These are phyloP conservation scores for Hyaloscypha variabilis DNA, from an alignment of 495 filamentous ascomycete species.

Conservation along the genomic window DNA sequence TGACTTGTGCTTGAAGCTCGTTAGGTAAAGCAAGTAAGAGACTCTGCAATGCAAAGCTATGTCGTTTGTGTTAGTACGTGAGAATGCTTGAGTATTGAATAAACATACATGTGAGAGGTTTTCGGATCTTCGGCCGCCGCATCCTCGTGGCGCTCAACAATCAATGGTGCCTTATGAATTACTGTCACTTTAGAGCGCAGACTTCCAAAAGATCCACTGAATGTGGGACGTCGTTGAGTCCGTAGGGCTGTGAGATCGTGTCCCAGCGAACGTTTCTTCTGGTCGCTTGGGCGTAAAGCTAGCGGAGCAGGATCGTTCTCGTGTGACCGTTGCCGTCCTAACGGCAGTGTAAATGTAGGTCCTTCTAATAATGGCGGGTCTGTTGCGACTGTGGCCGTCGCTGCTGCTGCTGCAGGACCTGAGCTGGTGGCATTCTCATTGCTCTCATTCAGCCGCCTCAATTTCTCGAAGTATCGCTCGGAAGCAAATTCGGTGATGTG, in stretches of 20 bases:
- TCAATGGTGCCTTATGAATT: slow-evolving; percentile 26
- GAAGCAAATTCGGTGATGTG: slow-evolving; percentile 62
- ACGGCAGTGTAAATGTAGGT: slow-evolving; percentile 29
- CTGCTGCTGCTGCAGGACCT: slow-evolving; percentile 7
- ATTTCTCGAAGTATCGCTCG: slow-evolving; percentile 54
- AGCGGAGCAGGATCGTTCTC: slow-evolving; percentile 19
- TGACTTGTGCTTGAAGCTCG: slow-evolving; percentile 58
- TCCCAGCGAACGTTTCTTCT: slow-evolving; percentile 33
- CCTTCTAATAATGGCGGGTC: slow-evolving; percentile 16
- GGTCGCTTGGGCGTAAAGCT: slow-evolving; percentile 24
- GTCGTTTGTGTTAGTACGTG: slow-evolving; percentile 19
- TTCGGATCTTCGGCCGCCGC: slow-evolving; percentile 27
- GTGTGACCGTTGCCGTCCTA: slow-evolving; percentile 28
- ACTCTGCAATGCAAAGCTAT: slow-evolving; percentile 40
- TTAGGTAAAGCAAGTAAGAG: slow-evolving; percentile 53
- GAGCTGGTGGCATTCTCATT: slow-evolving; percentile 22
- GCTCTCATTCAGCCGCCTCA: slow-evolving; percentile 33
- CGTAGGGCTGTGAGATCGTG: slow-evolving; percentile 31
- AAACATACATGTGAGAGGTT: slow-evolving; percentile 18
- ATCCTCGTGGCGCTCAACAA: slow-evolving; percentile 28
- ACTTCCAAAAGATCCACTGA: slow-evolving; percentile 31
- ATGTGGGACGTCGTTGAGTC: slow-evolving; percentile 32
- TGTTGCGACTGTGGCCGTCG: slow-evolving; percentile 1
- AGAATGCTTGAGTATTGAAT: not conserved
- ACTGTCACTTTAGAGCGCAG: slow-evolving; percentile 31